Evolutionary conservation across 1,139 yeast species (phyloP), one percentile per base, ranked within the genome.

Genomic region (Saccharomycopsis crataegensis): DNA sequence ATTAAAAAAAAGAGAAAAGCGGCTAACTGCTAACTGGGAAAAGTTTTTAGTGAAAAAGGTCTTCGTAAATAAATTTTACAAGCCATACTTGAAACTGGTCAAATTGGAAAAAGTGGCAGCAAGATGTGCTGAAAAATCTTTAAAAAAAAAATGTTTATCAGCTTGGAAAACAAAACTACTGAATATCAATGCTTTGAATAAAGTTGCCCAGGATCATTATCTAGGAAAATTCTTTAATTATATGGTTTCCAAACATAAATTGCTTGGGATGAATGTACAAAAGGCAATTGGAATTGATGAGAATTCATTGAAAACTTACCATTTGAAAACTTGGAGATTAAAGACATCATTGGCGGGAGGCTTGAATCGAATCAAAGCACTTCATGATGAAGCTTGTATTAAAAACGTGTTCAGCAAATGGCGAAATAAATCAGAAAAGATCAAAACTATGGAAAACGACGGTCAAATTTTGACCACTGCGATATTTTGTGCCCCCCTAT

Each of bases 401-500:
- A 22, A 4, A 22, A 22, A 2, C 4, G 28, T 22, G 28, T 22
- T 22, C 28, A 2, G 28, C 4, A 22, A 22, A 22, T 22, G 28
- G 28, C 28, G 28, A 22, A 22, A 22, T 22, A 4, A 22, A 22
- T 22, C 4, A 22, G 4, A 3, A 22, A 31, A 46, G 7, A 22
- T 50, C 4, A 11, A 34, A n/a, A 31, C 28, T 5, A 41, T 51
- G 50, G 16, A 44, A 37, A 16, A 44, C 2, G 49, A 47, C 7
- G 50, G 49, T 11, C 6, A 2, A 17, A 8, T 46, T 3, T 14
- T 48, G 11, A 34, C 32, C 28, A 45, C 16, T 6, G 56, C 53
- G 9, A 44, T 54, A 14, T 43, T 51, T 7, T 50, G 57, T 44
- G 58, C 55, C 12, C 49, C 56, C 2, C 33, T 48, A n/a, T 45